These are phyloP conservation scores for Pichia sp. DNA, from an alignment of 1,139 yeast species.

Conservation along the genomic window DNA sequence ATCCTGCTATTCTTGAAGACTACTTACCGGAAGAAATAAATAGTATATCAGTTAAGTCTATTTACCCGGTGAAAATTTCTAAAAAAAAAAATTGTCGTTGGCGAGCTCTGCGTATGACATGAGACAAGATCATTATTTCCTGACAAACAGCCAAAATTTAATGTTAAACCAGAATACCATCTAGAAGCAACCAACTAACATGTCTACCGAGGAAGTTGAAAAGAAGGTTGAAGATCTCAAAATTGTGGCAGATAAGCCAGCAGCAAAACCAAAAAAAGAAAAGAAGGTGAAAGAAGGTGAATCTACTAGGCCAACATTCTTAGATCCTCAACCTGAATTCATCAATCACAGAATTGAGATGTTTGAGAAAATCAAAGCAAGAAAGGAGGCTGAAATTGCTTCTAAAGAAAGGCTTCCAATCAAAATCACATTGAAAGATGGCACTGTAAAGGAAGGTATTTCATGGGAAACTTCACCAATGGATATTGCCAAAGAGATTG, in stretches of 20 bases:
- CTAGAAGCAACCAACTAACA: constrained; percentile 5
- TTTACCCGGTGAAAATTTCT: background rate
- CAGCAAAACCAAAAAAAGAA: constrained; percentile 22
- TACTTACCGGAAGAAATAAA: background rate
- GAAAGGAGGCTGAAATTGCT: constrained; percentile 68
- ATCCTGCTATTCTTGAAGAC: background rate
- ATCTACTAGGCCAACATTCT: constrained; percentile 37
- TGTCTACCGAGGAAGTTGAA: constrained; percentile 33
- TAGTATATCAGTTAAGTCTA: background rate
- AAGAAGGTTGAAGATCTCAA: constrained; percentile 50
- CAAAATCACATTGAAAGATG: constrained; percentile 80
- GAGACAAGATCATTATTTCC: too few species aligned
- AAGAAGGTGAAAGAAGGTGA: constrained; percentile 26
- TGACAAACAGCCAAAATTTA: too few species aligned
- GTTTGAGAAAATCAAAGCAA: constrained; percentile 74
- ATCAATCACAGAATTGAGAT: constrained; percentile 70
- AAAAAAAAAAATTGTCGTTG: background rate
- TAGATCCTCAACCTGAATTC: constrained; percentile 77
- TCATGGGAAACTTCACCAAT: constrained; percentile 89
- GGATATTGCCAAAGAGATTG: constrained; percentile 76
- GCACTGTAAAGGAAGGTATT: constrained; percentile 66
- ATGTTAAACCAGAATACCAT: too few species aligned
- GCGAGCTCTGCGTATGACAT: background rate
- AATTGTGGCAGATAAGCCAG: constrained; percentile 23
- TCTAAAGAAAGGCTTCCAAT: constrained; percentile 52